Evolutionary conservation across 23 red algal genomes (phyloP).

Genomic region (Gracilariopsis chorda): DNA sequence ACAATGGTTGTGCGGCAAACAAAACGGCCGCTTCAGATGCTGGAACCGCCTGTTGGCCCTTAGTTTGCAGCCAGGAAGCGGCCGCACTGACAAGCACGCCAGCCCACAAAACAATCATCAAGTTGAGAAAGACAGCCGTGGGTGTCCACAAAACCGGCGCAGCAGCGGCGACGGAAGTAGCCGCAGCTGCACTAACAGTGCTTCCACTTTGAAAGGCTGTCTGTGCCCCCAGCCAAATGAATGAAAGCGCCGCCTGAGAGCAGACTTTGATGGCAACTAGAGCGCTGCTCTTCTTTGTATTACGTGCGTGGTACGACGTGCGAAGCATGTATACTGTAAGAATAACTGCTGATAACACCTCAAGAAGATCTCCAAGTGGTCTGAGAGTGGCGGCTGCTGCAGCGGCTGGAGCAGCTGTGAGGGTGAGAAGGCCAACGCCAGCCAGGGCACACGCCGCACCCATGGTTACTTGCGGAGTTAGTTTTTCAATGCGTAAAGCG

Average conservation of each 20-base stretch:
- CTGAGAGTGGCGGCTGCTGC: slow-evolving; percentile 8
- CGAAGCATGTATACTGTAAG: slow-evolving; percentile 72
- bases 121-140: slow-evolving; percentile 20
- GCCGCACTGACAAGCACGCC: slow-evolving; percentile 47
- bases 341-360: slow-evolving; percentile 62
- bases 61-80: slow-evolving; percentile 58
- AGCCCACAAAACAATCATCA: slow-evolving; percentile 65
- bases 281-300: background rate
- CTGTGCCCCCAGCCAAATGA: slow-evolving; percentile 30
- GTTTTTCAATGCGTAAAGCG: slow-evolving; percentile 1
- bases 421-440: slow-evolving; percentile 67
- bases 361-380: slow-evolving; percentile 61
- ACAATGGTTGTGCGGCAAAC: slow-evolving; percentile 74
- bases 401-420: background rate
- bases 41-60: slow-evolving; percentile 54
- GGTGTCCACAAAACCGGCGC: slow-evolving; percentile 10
- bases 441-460: slow-evolving; percentile 51
- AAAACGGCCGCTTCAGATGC: slow-evolving; percentile 72
- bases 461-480: background rate
- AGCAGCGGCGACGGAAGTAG: background rate
- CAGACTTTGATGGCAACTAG: slow-evolving; percentile 77
- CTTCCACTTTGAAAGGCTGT: background rate
- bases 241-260: slow-evolving; percentile 55
- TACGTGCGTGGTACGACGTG: slow-evolving; percentile 29
- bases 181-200: background rate